Percentiles rank a stretch among this genome's conserved stretches.
Conservation (phyloP, 140 eudicot species). For the Cichorium intybus region DNA sequence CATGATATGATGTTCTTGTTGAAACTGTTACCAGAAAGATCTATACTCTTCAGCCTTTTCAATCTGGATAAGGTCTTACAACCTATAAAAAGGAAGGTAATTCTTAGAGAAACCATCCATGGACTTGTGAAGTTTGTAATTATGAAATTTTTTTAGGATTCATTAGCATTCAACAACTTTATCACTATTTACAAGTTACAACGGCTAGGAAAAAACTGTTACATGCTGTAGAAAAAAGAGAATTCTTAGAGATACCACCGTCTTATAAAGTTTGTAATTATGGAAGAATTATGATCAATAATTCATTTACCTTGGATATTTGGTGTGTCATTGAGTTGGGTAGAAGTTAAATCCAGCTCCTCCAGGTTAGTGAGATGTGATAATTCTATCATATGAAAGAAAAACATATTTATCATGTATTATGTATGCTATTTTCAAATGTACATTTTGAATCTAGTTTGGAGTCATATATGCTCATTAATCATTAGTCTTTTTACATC, state of each 20-base stretch:
- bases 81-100: neutral
- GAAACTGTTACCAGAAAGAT: neutral
- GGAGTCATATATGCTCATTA: neutral
- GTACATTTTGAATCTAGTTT: neutral
- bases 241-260: no score
- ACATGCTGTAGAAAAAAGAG: no score
- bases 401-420: neutral
- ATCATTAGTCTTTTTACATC: neutral
- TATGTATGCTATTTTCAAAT: neutral
- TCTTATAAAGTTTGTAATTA: no score
- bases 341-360: slow-evolving; percentile 15
- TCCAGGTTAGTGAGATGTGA: neutral
- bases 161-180: no score
- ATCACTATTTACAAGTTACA: no score
- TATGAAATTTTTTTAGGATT: neutral
- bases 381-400: neutral
- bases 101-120: neutral
- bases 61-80: slow-evolving; percentile 22
- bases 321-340: neutral
- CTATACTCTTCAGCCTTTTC: slow-evolving; percentile 17
- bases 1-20: slow-evolving; percentile 26
- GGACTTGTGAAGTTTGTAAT: neutral
- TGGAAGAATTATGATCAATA: no score
- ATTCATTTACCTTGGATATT: slow-evolving; percentile 5
- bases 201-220: no score